Evolutionary conservation across 2,329 filamentous ascomycete genomes (phyloP).

Genomic region (Monosporascus sp.): DNA sequence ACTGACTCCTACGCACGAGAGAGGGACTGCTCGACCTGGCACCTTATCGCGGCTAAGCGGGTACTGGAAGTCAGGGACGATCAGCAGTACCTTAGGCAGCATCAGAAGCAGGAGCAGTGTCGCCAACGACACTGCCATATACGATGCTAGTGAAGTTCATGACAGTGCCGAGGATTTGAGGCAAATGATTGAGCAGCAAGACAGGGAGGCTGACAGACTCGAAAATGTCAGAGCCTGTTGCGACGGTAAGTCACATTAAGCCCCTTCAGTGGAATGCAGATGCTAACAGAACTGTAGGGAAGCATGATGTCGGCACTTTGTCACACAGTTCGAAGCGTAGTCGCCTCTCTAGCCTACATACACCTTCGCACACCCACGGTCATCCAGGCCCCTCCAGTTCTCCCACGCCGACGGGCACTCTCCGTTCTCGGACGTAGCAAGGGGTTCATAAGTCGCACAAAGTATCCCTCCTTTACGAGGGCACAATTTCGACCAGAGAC

Average conservation of each 20-base stretch:
- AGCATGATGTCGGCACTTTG: constrained; percentile 66
- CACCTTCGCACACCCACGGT: constrained; percentile 24
- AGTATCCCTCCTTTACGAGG: not conserved
- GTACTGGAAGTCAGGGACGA: constrained; percentile 48
- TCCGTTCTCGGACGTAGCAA: constrained; percentile 29
- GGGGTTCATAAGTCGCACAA: not conserved
- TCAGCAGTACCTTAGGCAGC: constrained; percentile 46
- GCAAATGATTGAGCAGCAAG: constrained; percentile 71
- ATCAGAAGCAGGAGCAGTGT: constrained; percentile 46
- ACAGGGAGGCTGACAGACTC: constrained; percentile 69
- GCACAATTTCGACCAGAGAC: not conserved
- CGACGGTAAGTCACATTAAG: constrained; percentile 64
- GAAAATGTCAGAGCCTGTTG: constrained; percentile 97
- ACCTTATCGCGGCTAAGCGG: constrained; percentile 56
- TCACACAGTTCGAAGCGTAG: constrained; percentile 41
- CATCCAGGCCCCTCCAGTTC: constrained; percentile 32
- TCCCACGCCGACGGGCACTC: constrained; percentile 29
- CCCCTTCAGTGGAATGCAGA: not conserved
- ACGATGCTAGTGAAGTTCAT: constrained; percentile 58
- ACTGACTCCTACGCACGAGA: constrained; percentile 45
- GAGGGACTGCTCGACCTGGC: constrained; percentile 29
- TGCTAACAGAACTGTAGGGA: constrained; percentile 42
- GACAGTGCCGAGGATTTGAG: constrained; percentile 81
- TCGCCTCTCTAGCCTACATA: constrained; percentile 29
- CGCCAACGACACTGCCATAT: constrained; percentile 43